phyloP scores from a whole-genome alignment of 208 protist genomes.

The Angomonas ambiguus region DNA sequence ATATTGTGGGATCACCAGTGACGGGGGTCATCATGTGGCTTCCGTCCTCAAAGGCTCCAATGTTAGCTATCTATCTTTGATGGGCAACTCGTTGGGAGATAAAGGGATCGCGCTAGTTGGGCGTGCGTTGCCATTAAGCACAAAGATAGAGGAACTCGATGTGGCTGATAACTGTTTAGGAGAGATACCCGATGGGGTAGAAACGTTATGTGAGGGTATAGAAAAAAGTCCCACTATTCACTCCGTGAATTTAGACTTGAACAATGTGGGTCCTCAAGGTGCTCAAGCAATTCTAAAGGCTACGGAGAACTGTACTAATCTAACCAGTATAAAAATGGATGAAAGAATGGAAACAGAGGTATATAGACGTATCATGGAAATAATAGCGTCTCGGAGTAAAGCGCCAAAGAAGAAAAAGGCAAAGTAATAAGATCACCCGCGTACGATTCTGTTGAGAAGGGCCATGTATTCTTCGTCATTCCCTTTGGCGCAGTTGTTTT shows the following conservation, averaged over 20 bases:
- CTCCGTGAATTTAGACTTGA: slow-evolving; percentile 72
- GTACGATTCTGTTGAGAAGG: no score
- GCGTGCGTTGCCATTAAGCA: slow-evolving; percentile 41
- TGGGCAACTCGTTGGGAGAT: slow-evolving; percentile 62
- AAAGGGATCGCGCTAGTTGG: slow-evolving; percentile 63
- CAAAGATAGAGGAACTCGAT: slow-evolving; percentile 62
- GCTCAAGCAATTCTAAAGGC: slow-evolving; percentile 41
- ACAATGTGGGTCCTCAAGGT: slow-evolving; percentile 49
- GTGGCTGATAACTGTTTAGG: slow-evolving; percentile 80
- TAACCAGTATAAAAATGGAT: slow-evolving; percentile 43
- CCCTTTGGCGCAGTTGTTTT: no score
- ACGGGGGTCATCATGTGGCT: slow-evolving; percentile 45
- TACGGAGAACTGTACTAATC: slow-evolving; percentile 45
- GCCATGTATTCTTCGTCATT: neutral
- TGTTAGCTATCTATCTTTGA: slow-evolving; percentile 57
- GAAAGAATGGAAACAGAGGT: slow-evolving; percentile 65
- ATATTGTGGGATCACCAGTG: slow-evolving; percentile 55
- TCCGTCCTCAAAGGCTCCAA: slow-evolving; percentile 69
- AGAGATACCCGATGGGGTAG: slow-evolving; percentile 33
- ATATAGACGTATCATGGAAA: slow-evolving; percentile 54
- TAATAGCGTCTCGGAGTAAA: slow-evolving; percentile 41
- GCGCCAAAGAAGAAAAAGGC: slow-evolving; percentile 33
- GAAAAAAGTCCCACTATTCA: slow-evolving; percentile 47
- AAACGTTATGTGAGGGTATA: slow-evolving; percentile 76
- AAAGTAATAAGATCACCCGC: slow-evolving; percentile 29